A percentile compares a stretch with the other conserved stretches of the same genome.
Conservation (phyloP, 2,329 filamentous ascomycete genomes). For the Stachybotrys elegans region DNA sequence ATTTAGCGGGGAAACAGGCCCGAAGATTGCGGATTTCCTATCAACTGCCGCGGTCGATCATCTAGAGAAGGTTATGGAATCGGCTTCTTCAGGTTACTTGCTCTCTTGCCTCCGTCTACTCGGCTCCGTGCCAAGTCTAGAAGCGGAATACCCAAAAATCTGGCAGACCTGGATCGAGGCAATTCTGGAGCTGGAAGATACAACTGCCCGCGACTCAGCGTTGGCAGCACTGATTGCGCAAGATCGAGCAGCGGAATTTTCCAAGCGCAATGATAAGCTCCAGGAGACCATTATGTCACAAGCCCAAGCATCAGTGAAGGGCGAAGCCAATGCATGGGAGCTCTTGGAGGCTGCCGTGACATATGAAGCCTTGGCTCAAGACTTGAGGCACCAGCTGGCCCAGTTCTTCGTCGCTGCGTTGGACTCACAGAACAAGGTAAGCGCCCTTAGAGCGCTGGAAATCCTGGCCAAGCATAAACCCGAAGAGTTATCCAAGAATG, state of each 20-base stretch:
- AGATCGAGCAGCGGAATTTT: constrained; percentile 30
- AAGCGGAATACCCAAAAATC: constrained; percentile 29
- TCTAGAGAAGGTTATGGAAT: constrained; percentile 55
- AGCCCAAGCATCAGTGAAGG: constrained; percentile 32
- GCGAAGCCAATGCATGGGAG: constrained; percentile 30
- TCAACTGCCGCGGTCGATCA: constrained; percentile 48
- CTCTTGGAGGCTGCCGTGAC: constrained; percentile 44
- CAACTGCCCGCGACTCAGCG: constrained; percentile 19
- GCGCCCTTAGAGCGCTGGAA: constrained; percentile 40
- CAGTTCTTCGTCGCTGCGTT: constrained; percentile 27
- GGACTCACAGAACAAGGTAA: constrained; percentile 17
- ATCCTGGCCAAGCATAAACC: constrained; percentile 41
- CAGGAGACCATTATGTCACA: constrained; percentile 42
- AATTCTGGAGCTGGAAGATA: constrained; percentile 28
- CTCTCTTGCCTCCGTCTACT: constrained; percentile 59
- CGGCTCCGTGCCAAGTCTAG: constrained; percentile 35
- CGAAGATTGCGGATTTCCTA: constrained; percentile 38
- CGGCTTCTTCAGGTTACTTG: constrained; percentile 63
- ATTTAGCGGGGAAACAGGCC: constrained; percentile 26
- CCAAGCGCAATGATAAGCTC: constrained; percentile 32
- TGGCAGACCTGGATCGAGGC: constrained; percentile 41
- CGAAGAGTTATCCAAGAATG: constrained; percentile 37
- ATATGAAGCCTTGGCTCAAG: constrained; percentile 33
- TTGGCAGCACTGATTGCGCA: constrained; percentile 44
- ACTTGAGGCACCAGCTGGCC: constrained; percentile 26